Base-by-base conservation (phyloP, 805 yeast species). In the Priceomyces castillae region DNA sequence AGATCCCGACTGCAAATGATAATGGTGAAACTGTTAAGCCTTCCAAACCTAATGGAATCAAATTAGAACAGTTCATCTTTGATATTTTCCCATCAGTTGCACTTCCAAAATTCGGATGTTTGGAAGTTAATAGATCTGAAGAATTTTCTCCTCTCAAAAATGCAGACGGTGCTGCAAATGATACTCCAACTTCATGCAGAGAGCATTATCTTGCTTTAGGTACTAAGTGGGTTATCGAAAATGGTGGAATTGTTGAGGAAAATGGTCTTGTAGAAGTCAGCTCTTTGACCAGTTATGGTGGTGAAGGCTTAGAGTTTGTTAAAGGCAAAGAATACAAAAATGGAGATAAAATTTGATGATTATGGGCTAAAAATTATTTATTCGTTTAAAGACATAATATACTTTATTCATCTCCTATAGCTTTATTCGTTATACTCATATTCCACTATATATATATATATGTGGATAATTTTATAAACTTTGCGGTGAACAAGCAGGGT, bases 61-160 rank as follows among this genome's bases (percentile, higher is more conserved):
- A 94, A 63, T 74, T 94, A 58, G 99, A 94, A 64, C 98, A 92
- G 63, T 94, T 94, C 57, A 95, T 94, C 44, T 94, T 94, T 69
- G 99, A 94, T 60, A 95, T 94, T 18, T 94, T 94, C 67, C 90
- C 90, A 39, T 77, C 82, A 23, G 84, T 94, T 28, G 76, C 78
- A 10, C 59, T 90, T 48, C 59, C 62, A 12, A 79, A 78, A 56
- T 94, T 94, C 62, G 99, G 96, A 1, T 87, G 95, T 60, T 74
- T 94, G 45, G 99, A 94, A 68, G 99, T 94, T 17, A 85, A 79
- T 30, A 80, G 99, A 62, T 49, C 69, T 3, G 82, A 81, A 46
- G 99, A 94, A 64, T 94, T 94, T 59, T 84, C 96, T 15, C 99
- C 99, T 2, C 77, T 94, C 64, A 94, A 94, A 59, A 94, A 94